Conservation (phyloP, 345 rosid species). For the Rhodamnia rubescens region DNA sequence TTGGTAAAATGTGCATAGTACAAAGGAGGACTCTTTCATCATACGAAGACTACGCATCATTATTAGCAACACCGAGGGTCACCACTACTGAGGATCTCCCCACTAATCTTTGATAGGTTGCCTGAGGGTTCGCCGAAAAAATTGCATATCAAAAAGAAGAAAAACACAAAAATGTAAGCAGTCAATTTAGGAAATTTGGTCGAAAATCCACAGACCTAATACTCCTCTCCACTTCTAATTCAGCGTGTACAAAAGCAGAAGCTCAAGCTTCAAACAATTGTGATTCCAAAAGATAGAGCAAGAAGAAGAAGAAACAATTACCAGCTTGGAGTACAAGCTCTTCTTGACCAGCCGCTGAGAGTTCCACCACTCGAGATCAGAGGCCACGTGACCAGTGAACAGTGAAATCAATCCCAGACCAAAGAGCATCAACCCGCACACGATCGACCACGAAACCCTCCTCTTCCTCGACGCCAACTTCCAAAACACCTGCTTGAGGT, state of each 20-base stretch:
- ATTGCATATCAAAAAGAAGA: neutral
- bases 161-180: neutral
- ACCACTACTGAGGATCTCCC: no score
- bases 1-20: neutral
- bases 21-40: neutral
- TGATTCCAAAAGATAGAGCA: neutral
- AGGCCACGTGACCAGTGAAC: constrained; percentile 85
- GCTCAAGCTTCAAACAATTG: neutral
- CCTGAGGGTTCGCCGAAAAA: neutral
- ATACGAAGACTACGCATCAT: neutral
- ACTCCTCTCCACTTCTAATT: neutral
- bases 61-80: neutral
- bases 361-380: constrained; percentile 87
- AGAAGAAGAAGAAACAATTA: constrained; percentile 6
- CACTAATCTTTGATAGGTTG: no score
- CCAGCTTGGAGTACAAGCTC: constrained; percentile 46
- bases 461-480: constrained; percentile 1
- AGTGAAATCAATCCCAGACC: constrained; percentile 82
- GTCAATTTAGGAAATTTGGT: neutral
- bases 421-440: constrained; percentile 85
- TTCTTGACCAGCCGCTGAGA: constrained; percentile 65
- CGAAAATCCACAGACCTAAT: neutral
- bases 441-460: constrained; percentile 46
- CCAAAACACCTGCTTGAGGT: neutral
- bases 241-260: neutral